These are phyloP conservation scores for Posidonia australis DNA, from an alignment of 106 monocot genomes.

Conservation along the genomic window DNA sequence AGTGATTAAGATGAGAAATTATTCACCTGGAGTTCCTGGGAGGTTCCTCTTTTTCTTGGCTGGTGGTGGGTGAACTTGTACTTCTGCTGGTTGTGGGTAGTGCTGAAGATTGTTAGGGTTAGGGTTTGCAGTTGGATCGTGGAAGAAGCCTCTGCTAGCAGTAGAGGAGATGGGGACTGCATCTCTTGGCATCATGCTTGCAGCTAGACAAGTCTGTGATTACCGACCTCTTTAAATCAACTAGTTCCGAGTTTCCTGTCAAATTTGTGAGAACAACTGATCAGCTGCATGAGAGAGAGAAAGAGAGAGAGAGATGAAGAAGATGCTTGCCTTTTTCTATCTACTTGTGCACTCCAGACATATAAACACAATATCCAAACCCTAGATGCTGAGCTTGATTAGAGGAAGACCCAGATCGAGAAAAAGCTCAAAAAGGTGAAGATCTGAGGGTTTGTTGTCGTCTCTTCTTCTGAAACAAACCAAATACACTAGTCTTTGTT, in stretches of 20 bases:
- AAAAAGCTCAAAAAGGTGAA: too few species aligned
- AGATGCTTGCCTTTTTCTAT: too few species aligned
- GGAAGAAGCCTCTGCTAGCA: neutral
- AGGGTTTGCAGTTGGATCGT: neutral
- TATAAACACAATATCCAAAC: too few species aligned
- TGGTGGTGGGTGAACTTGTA: neutral
- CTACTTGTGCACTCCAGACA: too few species aligned
- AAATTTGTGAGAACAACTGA: too few species aligned
- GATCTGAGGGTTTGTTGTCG: too few species aligned
- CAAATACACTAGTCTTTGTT: too few species aligned
- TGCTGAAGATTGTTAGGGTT: neutral
- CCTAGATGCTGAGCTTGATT: too few species aligned
- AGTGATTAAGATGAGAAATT: neutral
- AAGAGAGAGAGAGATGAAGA: neutral
- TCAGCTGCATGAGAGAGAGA: neutral
- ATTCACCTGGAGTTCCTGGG: constrained; percentile 14
- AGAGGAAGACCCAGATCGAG: too few species aligned
- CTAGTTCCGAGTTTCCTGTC: too few species aligned
- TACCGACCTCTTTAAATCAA: too few species aligned
- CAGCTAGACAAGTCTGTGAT: neutral
- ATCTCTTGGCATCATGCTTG: constrained; percentile 1
- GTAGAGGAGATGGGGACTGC: neutral
- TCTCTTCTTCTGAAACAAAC: too few species aligned
- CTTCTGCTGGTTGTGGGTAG: neutral
- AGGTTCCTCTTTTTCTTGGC: constrained; percentile 14